Conservation (phyloP, 1,284 basidiomycete species). For the Cutaneotrichosporon cavernicola region DNA sequence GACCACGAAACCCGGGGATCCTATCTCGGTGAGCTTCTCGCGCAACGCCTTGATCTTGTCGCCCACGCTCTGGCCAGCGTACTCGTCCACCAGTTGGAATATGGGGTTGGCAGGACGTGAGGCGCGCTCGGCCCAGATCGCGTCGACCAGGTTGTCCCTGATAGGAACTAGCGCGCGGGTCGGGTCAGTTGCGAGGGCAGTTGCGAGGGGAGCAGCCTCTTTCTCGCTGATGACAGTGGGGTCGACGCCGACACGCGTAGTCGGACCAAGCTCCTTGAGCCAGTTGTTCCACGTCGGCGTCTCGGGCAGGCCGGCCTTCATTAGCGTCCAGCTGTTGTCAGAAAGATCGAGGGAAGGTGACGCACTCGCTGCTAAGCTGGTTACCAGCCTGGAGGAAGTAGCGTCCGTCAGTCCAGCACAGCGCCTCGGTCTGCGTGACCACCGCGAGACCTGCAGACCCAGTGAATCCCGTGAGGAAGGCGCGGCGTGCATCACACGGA, state of each 20-base stretch:
- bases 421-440: conserved; percentile 68
- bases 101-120: conserved; percentile 68
- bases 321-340: conserved; percentile 75
- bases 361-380: conserved; percentile 73
- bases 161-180: conserved; percentile 66
- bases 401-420: conserved; percentile 74
- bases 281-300: conserved; percentile 90
- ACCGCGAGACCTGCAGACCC: conserved; percentile 89
- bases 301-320: conserved; percentile 83
- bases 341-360: not conserved
- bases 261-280: conserved; percentile 63
- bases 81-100: conserved; percentile 67
- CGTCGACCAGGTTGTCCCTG: conserved; percentile 73
- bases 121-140: conserved; percentile 71
- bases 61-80: conserved; percentile 62
- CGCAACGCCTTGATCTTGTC: conserved; percentile 70
- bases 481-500: conserved; percentile 75
- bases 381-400: conserved; percentile 91
- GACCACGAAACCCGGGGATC: conserved; percentile 68
- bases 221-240: conserved; percentile 65
- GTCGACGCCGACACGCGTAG: conserved; percentile 75
- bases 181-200: conserved; percentile 29
- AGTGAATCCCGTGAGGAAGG: conserved; percentile 86
- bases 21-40: conserved; percentile 64
- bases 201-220: conserved; percentile 56